Conservation (phyloP, 1,139 yeast genomes). For the Citeromyces siamensis region DNA sequence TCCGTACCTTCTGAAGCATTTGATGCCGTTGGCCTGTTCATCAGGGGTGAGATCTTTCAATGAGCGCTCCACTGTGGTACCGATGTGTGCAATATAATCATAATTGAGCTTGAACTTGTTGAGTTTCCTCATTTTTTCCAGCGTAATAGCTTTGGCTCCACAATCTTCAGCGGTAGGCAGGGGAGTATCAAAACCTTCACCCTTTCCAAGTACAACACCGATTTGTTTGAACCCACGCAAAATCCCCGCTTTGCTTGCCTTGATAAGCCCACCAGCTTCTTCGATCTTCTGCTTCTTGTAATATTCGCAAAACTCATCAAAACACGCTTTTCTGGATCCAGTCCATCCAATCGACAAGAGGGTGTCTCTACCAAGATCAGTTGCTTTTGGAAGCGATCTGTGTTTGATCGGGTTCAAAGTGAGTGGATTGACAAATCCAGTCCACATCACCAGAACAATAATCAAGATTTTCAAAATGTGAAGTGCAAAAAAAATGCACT, state of each 20-base stretch:
- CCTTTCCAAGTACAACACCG: slow-evolving; percentile 51
- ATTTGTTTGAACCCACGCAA: slow-evolving; percentile 40
- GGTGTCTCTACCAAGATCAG: slow-evolving; percentile 29
- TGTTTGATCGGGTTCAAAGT: slow-evolving; percentile 30
- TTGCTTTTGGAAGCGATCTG: slow-evolving; percentile 14
- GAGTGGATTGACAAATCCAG: slow-evolving; percentile 72
- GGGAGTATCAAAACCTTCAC: slow-evolving; percentile 78
- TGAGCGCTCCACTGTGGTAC: slow-evolving; percentile 16
- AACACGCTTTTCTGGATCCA: slow-evolving; percentile 64
- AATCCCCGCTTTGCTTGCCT: slow-evolving; percentile 66
- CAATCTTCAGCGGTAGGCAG: slow-evolving; percentile 15
- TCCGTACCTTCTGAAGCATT: slow-evolving; percentile 51
- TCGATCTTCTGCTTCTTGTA: slow-evolving; percentile 57
- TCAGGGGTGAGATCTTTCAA: slow-evolving; percentile 35
- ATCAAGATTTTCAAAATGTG: slow-evolving; percentile 51
- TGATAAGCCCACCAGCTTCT: slow-evolving; percentile 65
- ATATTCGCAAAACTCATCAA: slow-evolving; percentile 59
- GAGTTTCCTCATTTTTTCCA: slow-evolving; percentile 10
- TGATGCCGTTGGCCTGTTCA: slow-evolving; percentile 34
- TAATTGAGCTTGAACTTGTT: slow-evolving; percentile 29
- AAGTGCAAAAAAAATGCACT: slow-evolving; percentile 54
- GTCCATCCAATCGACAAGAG: slow-evolving; percentile 82
- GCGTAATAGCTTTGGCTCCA: slow-evolving; percentile 8
- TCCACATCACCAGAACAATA: slow-evolving; percentile 45
- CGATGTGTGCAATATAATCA: slow-evolving; percentile 32